Conservation (phyloP, 202 grass and related monocot genomes). For the Zizania palustris region DNA sequence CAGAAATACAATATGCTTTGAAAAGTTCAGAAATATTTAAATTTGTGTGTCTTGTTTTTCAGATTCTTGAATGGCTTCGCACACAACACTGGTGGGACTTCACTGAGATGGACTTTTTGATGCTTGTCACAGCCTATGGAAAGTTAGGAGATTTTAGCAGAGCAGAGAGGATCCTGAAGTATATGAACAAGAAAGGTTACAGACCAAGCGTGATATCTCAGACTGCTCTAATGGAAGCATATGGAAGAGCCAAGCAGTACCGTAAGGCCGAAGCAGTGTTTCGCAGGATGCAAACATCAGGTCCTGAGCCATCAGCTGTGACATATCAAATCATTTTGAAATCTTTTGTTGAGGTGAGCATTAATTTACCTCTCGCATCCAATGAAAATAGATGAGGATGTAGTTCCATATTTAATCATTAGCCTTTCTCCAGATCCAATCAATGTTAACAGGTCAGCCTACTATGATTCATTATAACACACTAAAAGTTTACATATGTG, state of each 20-base stretch:
- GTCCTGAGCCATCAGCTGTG: slow-evolving; percentile 83
- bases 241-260: slow-evolving; percentile 88
- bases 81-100: slow-evolving; percentile 96
- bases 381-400: slow-evolving; percentile 23
- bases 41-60: slow-evolving; percentile 29
- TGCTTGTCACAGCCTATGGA: slow-evolving; percentile 91
- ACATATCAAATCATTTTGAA: slow-evolving; percentile 97
- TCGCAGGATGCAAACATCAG: slow-evolving; percentile 80
- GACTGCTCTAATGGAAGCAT: slow-evolving; percentile 90
- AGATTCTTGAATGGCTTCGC: slow-evolving; percentile 97
- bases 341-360: slow-evolving; percentile 77
- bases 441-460: not conserved
- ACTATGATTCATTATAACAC: slow-evolving; percentile 29
- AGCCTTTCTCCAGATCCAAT: not conserved
- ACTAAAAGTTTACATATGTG: not conserved
- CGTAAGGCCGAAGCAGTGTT: slow-evolving; percentile 82
- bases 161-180: slow-evolving; percentile 78
- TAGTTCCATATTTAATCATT: not conserved
- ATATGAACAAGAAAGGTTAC: slow-evolving; percentile 86
- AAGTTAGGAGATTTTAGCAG: slow-evolving; percentile 78
- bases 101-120: slow-evolving; percentile 89
- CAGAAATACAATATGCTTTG: not conserved
- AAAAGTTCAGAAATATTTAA: slow-evolving; percentile 13
- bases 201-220: slow-evolving; percentile 84
- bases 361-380: slow-evolving; percentile 22